Evolutionary conservation across 2,329 filamentous ascomycete genomes (phyloP).

Genomic region (Metarhizium humberi): DNA sequence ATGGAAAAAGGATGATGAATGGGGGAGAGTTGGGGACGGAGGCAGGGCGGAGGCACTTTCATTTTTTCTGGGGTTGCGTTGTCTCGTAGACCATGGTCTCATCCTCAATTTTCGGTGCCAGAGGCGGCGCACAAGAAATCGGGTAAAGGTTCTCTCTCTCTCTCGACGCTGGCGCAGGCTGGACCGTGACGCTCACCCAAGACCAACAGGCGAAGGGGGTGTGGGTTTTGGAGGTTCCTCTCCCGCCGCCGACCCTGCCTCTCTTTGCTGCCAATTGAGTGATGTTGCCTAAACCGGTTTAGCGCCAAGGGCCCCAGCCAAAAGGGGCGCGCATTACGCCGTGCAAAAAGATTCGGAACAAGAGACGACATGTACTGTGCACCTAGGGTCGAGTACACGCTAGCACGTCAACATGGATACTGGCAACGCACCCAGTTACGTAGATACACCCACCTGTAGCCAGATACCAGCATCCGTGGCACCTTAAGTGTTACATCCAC

Average conservation of each 20-base stretch:
- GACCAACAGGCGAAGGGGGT: conserved; percentile 11
- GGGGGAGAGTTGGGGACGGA: conserved; percentile 5
- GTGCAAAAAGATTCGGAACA: not conserved
- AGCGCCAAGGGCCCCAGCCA: not conserved
- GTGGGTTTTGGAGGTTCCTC: conserved; percentile 8
- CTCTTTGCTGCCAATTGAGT: not conserved
- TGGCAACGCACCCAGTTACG: not conserved
- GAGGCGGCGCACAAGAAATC: conserved; percentile 29
- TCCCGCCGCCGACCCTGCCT: conserved; percentile 2
- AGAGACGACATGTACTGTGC: not conserved
- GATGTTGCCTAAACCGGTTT: not conserved
- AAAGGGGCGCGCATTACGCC: not conserved
- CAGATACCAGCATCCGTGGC: not conserved
- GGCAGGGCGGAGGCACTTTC: conserved; percentile 17
- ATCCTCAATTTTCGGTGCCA: conserved; percentile 30
- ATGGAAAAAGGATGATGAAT: conserved; percentile 14
- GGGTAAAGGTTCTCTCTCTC: conserved; percentile 21
- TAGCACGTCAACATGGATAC: not conserved
- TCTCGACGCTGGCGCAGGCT: conserved; percentile 11
- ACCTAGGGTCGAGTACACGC: not conserved
- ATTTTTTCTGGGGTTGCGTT: conserved; percentile 21
- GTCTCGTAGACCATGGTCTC: conserved; percentile 29
- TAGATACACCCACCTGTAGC: not conserved
- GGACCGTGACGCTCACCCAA: conserved; percentile 16
- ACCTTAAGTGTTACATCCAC: not conserved